Conservation (phyloP, 352 stramenopile genomes). For the Phytophthora sp. region DNA sequence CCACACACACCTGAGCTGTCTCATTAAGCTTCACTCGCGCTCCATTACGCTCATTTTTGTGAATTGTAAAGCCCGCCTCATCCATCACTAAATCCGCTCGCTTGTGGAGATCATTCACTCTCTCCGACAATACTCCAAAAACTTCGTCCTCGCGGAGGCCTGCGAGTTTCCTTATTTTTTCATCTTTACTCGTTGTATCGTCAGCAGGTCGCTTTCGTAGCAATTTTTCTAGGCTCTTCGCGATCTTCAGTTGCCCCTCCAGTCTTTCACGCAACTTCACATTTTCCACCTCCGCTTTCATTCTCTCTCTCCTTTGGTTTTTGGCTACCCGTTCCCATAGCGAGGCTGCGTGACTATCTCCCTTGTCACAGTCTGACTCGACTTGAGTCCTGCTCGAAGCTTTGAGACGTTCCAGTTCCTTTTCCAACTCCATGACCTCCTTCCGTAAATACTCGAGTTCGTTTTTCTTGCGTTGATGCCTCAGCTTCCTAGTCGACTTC, state of each 20-base stretch:
- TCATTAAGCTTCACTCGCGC: conserved; percentile 22
- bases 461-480: conserved; percentile 26
- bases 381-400: not conserved
- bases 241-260: conserved; percentile 39
- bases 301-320: conserved; percentile 23
- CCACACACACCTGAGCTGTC: conserved; percentile 11
- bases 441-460: conserved; percentile 38
- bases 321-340: conserved; percentile 38
- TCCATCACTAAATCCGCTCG: conserved; percentile 21
- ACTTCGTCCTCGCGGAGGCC: not conserved
- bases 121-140: conserved; percentile 2
- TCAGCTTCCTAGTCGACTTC: conserved; percentile 6
- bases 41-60: conserved; percentile 12
- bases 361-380: not conserved
- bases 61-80: conserved; percentile 6
- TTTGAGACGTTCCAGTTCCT: conserved; percentile 21
- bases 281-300: conserved; percentile 37
- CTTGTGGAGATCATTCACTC: conserved; percentile 13
- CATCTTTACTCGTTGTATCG: not conserved
- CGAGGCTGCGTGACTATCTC: not conserved
- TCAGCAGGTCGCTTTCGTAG: conserved; percentile 28
- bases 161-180: conserved; percentile 4
- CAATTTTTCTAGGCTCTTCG: conserved; percentile 30
- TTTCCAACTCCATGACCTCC: conserved; percentile 35
- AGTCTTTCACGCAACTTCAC: conserved; percentile 19